Evolutionary conservation across 2,329 filamentous ascomycete species (phyloP).

Genomic region (Xylaria sp.): DNA sequence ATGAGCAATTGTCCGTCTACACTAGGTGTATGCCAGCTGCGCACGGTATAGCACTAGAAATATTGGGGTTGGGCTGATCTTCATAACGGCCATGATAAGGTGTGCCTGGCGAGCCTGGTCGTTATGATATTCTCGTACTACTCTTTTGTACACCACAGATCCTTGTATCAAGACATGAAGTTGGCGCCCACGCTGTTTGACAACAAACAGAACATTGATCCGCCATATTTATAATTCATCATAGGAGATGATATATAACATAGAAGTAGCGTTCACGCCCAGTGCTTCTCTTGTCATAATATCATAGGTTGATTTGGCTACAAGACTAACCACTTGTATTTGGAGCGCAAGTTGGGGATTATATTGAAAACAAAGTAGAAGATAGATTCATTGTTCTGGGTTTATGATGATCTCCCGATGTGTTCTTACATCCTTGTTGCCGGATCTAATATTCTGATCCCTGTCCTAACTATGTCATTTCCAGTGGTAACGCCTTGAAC

Average conservation of each 20-base stretch:
- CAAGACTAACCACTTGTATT: too few species aligned
- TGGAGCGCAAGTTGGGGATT: too few species aligned
- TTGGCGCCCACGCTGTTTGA: background rate
- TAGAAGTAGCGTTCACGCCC: background rate
- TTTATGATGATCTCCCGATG: too few species aligned
- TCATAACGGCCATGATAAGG: background rate
- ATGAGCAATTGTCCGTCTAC: constrained; percentile 3
- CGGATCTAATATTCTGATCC: too few species aligned
- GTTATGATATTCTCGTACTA: background rate
- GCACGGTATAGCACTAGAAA: background rate
- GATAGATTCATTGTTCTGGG: too few species aligned
- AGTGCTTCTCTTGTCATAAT: background rate
- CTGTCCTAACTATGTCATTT: too few species aligned
- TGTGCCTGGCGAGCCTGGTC: background rate
- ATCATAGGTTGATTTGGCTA: background rate
- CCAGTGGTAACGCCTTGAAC: too few species aligned
- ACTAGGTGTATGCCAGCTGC: background rate
- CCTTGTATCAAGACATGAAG: background rate
- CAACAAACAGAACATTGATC: background rate
- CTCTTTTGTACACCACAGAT: background rate
- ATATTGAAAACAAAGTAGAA: too few species aligned
- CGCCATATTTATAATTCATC: background rate
- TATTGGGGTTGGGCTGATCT: background rate
- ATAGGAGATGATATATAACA: background rate
- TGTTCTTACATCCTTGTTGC: too few species aligned